Percentiles rank a stretch among this genome's conserved stretches.
phyloP scores from a whole-genome alignment of 306 rosid species.

The Cicer cuneatum region DNA sequence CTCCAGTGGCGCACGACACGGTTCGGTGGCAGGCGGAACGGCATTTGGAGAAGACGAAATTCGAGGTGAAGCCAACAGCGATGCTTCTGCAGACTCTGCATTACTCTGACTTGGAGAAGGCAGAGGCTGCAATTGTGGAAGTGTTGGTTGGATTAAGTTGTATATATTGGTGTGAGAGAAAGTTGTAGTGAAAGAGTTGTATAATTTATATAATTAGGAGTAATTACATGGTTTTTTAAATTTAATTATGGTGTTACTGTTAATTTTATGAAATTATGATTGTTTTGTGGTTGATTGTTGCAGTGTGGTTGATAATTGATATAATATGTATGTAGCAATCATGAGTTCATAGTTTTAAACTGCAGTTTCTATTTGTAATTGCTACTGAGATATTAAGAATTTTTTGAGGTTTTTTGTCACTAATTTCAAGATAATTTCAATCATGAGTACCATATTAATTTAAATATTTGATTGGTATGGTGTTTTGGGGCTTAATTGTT shows the following conservation, averaged over 20 bases:
- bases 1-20: conserved; percentile 66
- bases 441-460: background rate
- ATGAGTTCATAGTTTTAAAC: background rate
- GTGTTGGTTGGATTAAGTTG: conserved; percentile 74
- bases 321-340: background rate
- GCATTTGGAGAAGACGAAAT: conserved; percentile 52
- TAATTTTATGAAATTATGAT: conserved; percentile 7
- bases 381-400: background rate
- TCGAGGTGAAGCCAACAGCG: conserved; percentile 44
- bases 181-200: background rate
- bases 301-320: background rate
- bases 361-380: background rate
- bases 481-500: background rate
- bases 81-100: conserved; percentile 71
- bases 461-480: background rate
- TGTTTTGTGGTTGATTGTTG: background rate
- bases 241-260: background rate
- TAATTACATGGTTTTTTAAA: background rate
- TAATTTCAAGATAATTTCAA: background rate
- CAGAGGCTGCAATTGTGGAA: conserved; percentile 76
- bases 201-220: conserved; percentile 2
- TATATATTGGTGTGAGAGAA: conserved; percentile 56
- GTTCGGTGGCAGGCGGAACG: conserved; percentile 66
- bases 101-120: conserved; percentile 78
- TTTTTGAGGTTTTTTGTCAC: background rate